Base-by-base conservation (phyloP, 768 basidiomycete genomes). In the Kwoniella mangroviensis region DNA sequence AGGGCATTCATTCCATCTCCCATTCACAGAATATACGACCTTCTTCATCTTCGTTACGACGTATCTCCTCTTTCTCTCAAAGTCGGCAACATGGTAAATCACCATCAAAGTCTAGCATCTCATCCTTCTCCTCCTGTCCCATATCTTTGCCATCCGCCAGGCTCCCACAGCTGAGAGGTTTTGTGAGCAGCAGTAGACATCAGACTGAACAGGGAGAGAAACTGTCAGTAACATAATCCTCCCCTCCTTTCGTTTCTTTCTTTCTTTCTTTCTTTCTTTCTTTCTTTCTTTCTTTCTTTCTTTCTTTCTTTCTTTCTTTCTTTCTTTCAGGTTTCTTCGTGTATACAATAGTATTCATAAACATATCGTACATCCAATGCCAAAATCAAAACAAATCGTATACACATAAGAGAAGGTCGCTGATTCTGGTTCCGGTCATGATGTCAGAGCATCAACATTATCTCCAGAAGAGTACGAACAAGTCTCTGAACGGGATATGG, bases 401-500 rank as follows among this genome's bases (percentile, higher is more conserved):
- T n/a, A n/a, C n/a, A n/a, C n/a, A n/a, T n/a, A n/a, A n/a, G n/a
- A n/a, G n/a, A n/a, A n/a, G n/a, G n/a, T n/a, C n/a, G n/a, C n/a
- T n/a, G n/a, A n/a, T n/a, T n/a, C n/a, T n/a, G n/a, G n/a, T n/a
- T n/a, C n/a, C n/a, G n/a, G 22, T 24, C 22, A 10, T 10, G 42
- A 22, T 40, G 42, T 41, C 17, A 58, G 55, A 7, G 53, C 56
- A 57, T 66, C 5, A 55, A 79, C 54, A 65, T 22, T 60, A n/a
- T 42, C 67, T 28, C 66, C 63, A 10, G 57, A 56, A 28, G 76
- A 80, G 60, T 83, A 83, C 71, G 79, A 81, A 41, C 45, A 66
- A 19, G 51, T 79, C 21, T 72, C 80, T 0, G 75, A 79, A 21
- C 56, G 74, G 57, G 76, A 80, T 67, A 80, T 83, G 81, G 80